phyloP scores from a whole-genome alignment of 345 rosid genomes.

The Clausena lansium region DNA sequence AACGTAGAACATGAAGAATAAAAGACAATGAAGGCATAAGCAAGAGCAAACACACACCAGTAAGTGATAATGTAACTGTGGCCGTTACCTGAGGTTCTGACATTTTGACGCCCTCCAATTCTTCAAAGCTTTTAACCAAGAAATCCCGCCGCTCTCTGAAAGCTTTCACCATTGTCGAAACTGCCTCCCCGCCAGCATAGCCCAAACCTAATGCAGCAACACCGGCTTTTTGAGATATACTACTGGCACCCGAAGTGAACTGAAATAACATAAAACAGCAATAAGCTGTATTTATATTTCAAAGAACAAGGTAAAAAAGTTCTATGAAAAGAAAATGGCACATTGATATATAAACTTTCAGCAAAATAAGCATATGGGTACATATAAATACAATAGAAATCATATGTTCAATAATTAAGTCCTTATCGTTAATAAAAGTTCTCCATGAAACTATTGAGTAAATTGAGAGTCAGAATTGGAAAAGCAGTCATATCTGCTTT shows the following conservation, averaged over 20 bases:
- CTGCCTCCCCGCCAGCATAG: slow-evolving; percentile 92
- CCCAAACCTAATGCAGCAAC: slow-evolving; percentile 83
- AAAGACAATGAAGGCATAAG: slow-evolving; percentile 36
- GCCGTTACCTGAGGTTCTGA: slow-evolving; percentile 85
- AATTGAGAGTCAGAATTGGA: neutral
- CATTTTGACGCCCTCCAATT: slow-evolving; percentile 72
- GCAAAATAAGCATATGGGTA: neutral
- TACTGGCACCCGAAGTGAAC: slow-evolving; percentile 93
- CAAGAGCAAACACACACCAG: neutral
- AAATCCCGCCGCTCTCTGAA: slow-evolving; percentile 90
- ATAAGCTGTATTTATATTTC: slow-evolving; percentile 9
- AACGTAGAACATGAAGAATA: neutral
- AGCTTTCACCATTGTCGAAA: slow-evolving; percentile 80
- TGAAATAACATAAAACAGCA: slow-evolving; percentile 16
- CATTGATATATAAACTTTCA: neutral
- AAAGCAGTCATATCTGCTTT: neutral
- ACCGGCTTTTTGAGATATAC: slow-evolving; percentile 87
- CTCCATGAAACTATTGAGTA: neutral
- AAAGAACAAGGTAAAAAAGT: neutral
- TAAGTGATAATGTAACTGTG: neutral
- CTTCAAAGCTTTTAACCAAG: slow-evolving; percentile 74
- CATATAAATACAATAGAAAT: neutral
- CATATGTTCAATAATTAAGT: neutral
- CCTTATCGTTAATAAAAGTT: neutral
- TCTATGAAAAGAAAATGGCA: neutral